phyloP scores from a whole-genome alignment of 805 yeast genomes.

The Candida coleopterorum region DNA sequence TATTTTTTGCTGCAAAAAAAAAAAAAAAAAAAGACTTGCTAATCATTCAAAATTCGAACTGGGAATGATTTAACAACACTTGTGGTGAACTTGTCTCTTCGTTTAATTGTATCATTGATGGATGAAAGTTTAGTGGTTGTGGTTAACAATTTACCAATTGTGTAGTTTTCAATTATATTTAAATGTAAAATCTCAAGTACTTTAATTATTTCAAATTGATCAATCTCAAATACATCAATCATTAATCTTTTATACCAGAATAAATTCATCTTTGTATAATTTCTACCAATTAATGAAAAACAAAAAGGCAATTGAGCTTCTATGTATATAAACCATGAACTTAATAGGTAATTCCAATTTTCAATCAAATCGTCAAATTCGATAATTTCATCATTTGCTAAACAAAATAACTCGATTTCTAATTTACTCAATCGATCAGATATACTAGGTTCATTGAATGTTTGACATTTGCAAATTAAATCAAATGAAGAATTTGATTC shows the following conservation, averaged over 20 bases:
- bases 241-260: constrained; percentile 6
- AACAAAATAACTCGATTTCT: constrained; percentile 8
- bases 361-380: constrained; percentile 6
- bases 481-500: constrained; percentile 4
- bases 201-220: constrained; percentile 2
- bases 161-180: constrained; percentile 4
- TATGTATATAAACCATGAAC: constrained; percentile 21
- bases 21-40: no score
- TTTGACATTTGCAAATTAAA: constrained; percentile 9
- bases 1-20: no score
- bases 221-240: not conserved
- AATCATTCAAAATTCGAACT: not conserved
- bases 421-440: not conserved
- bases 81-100: not conserved
- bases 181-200: constrained; percentile 3
- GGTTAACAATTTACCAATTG: not conserved
- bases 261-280: constrained; percentile 19
- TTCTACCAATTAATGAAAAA: constrained; percentile 27
- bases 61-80: constrained; percentile 4
- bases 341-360: constrained; percentile 19
- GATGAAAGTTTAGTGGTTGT: not conserved
- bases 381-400: constrained; percentile 6
- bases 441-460: constrained; percentile 3
- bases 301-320: constrained; percentile 27
- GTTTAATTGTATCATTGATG: not conserved